A percentile compares a stretch with the other conserved stretches of the same genome.
Evolutionary conservation across 2,329 filamentous ascomycete species (phyloP).

Genomic region (Monilinia laxa): DNA sequence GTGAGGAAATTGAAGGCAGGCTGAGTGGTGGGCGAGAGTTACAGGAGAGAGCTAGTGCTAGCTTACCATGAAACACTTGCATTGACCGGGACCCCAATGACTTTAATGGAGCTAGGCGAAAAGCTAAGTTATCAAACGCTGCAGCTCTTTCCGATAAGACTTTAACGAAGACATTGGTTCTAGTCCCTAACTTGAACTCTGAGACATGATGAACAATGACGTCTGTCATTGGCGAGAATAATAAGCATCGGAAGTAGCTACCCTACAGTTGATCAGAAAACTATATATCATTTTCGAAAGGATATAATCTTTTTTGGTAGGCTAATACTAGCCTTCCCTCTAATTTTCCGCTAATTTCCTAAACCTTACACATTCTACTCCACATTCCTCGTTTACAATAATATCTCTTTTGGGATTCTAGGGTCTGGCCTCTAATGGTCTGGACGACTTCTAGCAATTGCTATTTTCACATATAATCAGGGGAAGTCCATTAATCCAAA

Average conservation of each 20-base stretch:
- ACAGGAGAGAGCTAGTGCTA: background rate
- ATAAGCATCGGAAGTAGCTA: too few relatives aligned
- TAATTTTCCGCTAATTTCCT: background rate
- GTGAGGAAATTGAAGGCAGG: too few relatives aligned
- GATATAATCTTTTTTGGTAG: background rate
- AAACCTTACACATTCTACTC: background rate
- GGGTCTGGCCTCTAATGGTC: background rate
- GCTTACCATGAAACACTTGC: background rate
- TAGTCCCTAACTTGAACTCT: background rate
- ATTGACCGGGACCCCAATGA: background rate
- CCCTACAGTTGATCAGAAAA: background rate
- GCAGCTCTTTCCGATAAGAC: background rate
- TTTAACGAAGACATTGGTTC: background rate
- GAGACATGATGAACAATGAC: background rate
- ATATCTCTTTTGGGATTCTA: background rate
- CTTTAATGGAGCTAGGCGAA: background rate
- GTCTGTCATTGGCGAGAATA: background rate
- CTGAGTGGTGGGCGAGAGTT: background rate
- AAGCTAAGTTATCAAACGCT: background rate
- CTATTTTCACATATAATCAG: background rate
- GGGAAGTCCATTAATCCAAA: background rate
- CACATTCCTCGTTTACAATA: background rate
- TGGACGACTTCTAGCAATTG: rapidly evolving
- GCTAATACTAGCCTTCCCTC: background rate
- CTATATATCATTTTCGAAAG: background rate